Conservation (phyloP, 768 basidiomycete genomes). For the Suillus tomentosus region DNA sequence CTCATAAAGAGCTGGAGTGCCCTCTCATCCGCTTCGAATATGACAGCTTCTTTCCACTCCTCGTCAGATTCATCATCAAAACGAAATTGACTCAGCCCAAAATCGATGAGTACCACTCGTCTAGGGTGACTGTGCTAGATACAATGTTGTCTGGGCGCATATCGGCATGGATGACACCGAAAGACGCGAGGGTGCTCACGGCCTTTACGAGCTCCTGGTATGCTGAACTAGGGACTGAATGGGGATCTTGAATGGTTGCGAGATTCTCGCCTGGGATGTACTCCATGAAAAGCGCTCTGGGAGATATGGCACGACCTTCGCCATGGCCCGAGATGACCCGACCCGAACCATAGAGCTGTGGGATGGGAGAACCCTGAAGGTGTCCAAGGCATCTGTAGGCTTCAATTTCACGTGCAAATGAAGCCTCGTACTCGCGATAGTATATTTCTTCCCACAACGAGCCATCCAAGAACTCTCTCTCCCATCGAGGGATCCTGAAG, state of each 20-base stretch:
- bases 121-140: neutral
- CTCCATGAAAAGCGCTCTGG: conserved; percentile 2
- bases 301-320: conserved; percentile 3
- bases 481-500: neutral
- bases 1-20: neutral
- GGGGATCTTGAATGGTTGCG: neutral
- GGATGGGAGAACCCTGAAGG: neutral
- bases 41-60: neutral
- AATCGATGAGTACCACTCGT: neutral
- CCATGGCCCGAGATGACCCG: neutral
- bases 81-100: neutral
- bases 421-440: neutral
- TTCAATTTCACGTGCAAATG: neutral
- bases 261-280: conserved; percentile 9
- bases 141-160: neutral
- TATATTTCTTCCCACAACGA: neutral
- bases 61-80: neutral
- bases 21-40: neutral
- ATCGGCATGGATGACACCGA: neutral
- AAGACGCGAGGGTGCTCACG: neutral
- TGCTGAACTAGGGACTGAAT: neutral
- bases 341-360: conserved; percentile 6
- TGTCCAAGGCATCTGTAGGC: neutral
- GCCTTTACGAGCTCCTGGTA: neutral
- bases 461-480: neutral